Base-by-base conservation (phyloP, 2,329 filamentous ascomycete species). In the Alternaria sp. region DNA sequence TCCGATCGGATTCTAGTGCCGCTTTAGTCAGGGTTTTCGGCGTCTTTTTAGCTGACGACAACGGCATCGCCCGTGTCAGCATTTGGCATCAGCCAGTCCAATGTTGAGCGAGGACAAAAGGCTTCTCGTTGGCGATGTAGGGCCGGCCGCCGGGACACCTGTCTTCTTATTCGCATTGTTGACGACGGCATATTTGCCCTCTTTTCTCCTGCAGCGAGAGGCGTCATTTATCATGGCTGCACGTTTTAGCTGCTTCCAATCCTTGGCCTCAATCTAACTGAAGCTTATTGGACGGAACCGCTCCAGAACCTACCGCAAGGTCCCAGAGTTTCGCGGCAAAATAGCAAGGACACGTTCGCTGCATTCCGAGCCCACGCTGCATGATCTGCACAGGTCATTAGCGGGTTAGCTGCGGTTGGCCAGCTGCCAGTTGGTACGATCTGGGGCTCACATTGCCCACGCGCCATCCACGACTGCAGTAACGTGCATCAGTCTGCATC, bases 141-240 rank as follows among this genome's bases (percentile, higher is more conserved):
- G 67, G 50, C 64, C 62, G 64, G 46, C 51, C 42, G 58, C 66
- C 62, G 63, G 51, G 34, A 51, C 58, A 52, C 51, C 40, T 42
- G 44, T 50, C 48, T 41, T 44, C 21, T 51, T 46, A 49, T 44
- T 46, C 51, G 64, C 56, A 58, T 61, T 59, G 41, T 60, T 28
- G 49, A 54, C 34, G 52, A 56, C 56, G 45, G 52, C 56, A 54
- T 55, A 54, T 53, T 54, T 63, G 53, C 83, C 61, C 90, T 87
- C 87, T 81, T 24, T 37, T 83, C 54, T 54, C 34, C 48, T 60
- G 59, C 59, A 63, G 62, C 59, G 54, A 55, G 50, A 50, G 44
- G 62, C 62, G 66, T 63, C 65, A 53, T 66, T 61, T 61, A 62
- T 54, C 58, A 68, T 68, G 63, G 71, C 62, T 56, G 67, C 67